A percentile compares a stretch with the other conserved stretches of the same genome.
Evolutionary conservation across 805 yeast genomes (phyloP).

Genomic region (Suhomyces sp.): DNA sequence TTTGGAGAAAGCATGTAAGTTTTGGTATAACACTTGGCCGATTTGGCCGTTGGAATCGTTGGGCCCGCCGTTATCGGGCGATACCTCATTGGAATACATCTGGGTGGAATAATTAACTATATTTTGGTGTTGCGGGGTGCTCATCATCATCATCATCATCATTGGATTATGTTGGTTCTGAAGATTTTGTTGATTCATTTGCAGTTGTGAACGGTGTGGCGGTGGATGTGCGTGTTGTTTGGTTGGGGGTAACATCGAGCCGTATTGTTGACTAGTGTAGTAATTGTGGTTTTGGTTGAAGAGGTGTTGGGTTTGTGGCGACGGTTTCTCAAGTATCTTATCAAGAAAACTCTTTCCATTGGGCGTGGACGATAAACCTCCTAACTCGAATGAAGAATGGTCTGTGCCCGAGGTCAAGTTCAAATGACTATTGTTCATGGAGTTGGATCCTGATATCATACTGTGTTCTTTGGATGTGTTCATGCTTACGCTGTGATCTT

Average conservation of each 20-base stretch:
- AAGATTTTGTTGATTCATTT: slow-evolving; percentile 8
- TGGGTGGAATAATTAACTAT: slow-evolving; percentile 22
- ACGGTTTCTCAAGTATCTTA: slow-evolving; percentile 38
- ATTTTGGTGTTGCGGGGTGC: slow-evolving; percentile 42
- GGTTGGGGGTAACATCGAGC: slow-evolving; percentile 33
- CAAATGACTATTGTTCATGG: slow-evolving; percentile 33
- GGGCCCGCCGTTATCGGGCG: slow-evolving; percentile 11
- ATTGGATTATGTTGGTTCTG: slow-evolving; percentile 14
- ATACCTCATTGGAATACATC: slow-evolving; percentile 15
- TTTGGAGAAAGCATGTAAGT: background rate
- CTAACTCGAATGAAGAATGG: slow-evolving; percentile 40
- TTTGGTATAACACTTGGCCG: slow-evolving; percentile 11
- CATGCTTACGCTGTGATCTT: slow-evolving; percentile 8
- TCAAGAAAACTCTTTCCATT: slow-evolving; percentile 40
- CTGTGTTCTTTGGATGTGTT: slow-evolving; percentile 29
- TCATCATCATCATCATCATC: slow-evolving; percentile 37
- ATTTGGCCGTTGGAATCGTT: slow-evolving; percentile 2
- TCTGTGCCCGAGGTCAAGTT: slow-evolving; percentile 34
- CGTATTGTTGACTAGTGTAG: slow-evolving; percentile 11
- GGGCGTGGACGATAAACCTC: slow-evolving; percentile 38
- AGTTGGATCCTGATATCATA: slow-evolving; percentile 23
- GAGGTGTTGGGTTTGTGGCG: slow-evolving; percentile 25
- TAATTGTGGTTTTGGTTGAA: slow-evolving; percentile 15
- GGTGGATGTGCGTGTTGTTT: slow-evolving; percentile 9
- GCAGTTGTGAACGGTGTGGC: slow-evolving; percentile 5